These are phyloP conservation scores for Cryptococcus maquisensis DNA, from an alignment of 1,284 basidiomycete genomes.

Conservation along the genomic window DNA sequence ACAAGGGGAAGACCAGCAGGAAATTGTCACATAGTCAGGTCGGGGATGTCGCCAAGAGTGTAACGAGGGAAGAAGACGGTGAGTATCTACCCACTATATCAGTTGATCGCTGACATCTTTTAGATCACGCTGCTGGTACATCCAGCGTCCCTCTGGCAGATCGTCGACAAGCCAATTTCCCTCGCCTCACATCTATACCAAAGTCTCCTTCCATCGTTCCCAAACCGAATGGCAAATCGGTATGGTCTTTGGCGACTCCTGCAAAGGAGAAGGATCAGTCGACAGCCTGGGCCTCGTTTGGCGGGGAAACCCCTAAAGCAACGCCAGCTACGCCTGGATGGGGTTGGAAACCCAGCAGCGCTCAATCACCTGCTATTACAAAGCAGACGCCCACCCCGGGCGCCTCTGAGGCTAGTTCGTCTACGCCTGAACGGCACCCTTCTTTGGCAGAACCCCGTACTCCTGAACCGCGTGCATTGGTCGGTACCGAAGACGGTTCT, in stretches of 20 bases:
- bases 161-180: slow-evolving; percentile 16
- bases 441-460: no score
- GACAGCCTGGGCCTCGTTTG: slow-evolving; percentile 23
- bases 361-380: no score
- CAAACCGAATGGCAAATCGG: slow-evolving; percentile 17
- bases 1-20: no score
- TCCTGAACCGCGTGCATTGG: no score
- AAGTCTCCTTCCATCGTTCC: slow-evolving; percentile 7
- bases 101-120: background rate
- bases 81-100: slow-evolving; percentile 1
- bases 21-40: slow-evolving; percentile 5
- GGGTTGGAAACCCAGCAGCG: no score
- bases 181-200: slow-evolving; percentile 7
- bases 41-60: slow-evolving; percentile 19
- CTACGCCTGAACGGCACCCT: no score
- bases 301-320: slow-evolving; percentile 10
- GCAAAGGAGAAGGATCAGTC: slow-evolving; percentile 10
- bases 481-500: no score
- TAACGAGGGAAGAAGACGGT: slow-evolving; percentile 27
- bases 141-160: slow-evolving; percentile 8
- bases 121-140: background rate
- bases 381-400: no score
- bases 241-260: slow-evolving; percentile 30
- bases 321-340: slow-evolving; percentile 1
- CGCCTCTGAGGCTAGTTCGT: no score